phyloP scores from a whole-genome alignment of 1,139 yeast species.

The Suhomyces chickasaworum region DNA sequence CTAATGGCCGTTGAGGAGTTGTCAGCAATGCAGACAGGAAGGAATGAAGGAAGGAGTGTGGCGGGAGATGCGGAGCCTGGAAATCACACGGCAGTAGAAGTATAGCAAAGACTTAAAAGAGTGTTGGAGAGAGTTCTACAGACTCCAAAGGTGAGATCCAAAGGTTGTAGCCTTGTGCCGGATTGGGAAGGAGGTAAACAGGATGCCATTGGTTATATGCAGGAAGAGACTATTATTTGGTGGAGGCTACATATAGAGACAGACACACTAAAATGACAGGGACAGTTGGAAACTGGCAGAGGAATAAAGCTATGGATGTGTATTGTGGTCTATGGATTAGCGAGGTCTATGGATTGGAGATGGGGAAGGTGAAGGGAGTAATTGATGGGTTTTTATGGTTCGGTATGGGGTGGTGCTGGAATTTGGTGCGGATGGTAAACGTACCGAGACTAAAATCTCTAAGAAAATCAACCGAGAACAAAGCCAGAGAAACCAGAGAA shows the following conservation, averaged over 20 bases:
- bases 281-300: no score
- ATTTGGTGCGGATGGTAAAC: no score
- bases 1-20: background rate
- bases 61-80: background rate
- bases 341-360: slow-evolving; percentile 1
- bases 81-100: background rate
- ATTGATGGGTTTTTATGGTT: background rate
- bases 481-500: no score
- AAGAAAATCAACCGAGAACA: no score
- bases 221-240: background rate
- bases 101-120: background rate
- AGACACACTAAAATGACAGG: no score
- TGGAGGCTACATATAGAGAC: background rate
- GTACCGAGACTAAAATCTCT: no score
- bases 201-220: background rate
- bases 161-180: slow-evolving; percentile 6
- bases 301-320: background rate
- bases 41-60: background rate
- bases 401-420: background rate
- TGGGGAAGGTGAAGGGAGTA: background rate
- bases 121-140: background rate
- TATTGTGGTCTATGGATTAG: slow-evolving; percentile 1
- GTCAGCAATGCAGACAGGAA: background rate
- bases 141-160: slow-evolving; percentile 9
- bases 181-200: slow-evolving; percentile 15